These are phyloP conservation scores for Fennellomyces sp. DNA, from an alignment of 371 early-diverging fungal species.

Conservation along the genomic window DNA sequence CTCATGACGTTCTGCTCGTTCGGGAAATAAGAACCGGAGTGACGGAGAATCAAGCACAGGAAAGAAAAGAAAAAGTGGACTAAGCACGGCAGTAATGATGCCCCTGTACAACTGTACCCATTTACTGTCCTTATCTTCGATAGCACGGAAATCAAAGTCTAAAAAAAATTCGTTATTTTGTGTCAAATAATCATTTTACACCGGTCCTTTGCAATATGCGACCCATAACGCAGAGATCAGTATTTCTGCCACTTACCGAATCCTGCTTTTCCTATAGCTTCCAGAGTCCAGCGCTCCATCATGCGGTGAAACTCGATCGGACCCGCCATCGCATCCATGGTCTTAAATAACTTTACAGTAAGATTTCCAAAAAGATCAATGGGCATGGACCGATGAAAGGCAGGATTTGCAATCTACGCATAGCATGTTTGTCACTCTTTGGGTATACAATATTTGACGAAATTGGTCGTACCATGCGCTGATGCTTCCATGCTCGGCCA, in stretches of 20 bases:
- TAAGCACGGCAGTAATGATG: constrained; percentile 11
- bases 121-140: constrained; percentile 6
- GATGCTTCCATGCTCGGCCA: constrained; percentile 9
- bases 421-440: neutral
- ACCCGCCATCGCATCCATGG: neutral
- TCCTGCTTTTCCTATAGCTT: constrained; percentile 12
- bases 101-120: constrained; percentile 15
- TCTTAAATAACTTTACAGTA: neutral
- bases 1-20: neutral
- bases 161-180: neutral
- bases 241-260: neutral
- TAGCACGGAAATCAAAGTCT: constrained; percentile 15
- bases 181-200: neutral
- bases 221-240: no score
- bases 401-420: neutral
- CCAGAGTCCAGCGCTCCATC: constrained; percentile 14
- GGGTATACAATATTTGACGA: neutral
- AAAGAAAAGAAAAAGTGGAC: neutral
- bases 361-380: constrained; percentile 4
- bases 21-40: constrained; percentile 22
- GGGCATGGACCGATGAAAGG: constrained; percentile 13
- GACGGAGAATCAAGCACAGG: neutral
- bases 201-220: neutral
- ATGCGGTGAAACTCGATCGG: neutral
- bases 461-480: neutral